phyloP scores from a whole-genome alignment of 306 rosid species.

The Cicer chorassanicum region DNA sequence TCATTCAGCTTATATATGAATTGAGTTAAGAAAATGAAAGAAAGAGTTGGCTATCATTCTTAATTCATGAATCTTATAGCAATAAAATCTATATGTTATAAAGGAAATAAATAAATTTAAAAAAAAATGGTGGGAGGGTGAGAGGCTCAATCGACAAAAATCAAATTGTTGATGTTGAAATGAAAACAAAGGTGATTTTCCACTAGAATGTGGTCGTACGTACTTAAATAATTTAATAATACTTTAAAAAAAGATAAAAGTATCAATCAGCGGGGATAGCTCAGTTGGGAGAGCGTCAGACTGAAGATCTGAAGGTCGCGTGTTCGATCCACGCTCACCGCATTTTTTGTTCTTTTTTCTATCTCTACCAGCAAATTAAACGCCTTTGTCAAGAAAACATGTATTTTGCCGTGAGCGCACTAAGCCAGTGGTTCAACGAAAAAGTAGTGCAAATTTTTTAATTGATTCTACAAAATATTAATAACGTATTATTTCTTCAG shows the following conservation, averaged over 20 bases:
- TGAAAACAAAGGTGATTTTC: not conserved
- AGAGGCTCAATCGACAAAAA: not conserved
- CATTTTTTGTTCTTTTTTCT: not conserved
- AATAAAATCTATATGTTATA: not conserved
- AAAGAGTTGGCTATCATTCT: not conserved
- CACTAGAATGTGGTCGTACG: not conserved
- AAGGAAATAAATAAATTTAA: not conserved
- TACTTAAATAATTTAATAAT: too few relatives aligned
- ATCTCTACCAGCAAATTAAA: too few relatives aligned
- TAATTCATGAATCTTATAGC: too few relatives aligned
- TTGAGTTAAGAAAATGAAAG: constrained; percentile 2
- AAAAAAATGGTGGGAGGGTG: not conserved
- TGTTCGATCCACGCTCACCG: constrained; percentile 56
- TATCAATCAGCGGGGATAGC: constrained; percentile 42
- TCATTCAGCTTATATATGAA: not conserved
- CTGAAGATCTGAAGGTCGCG: constrained; percentile 56
- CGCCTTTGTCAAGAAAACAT: not conserved
- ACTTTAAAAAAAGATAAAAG: rapidly evolving
- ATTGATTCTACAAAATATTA: too few relatives aligned
- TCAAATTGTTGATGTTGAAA: not conserved
- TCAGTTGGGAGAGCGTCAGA: constrained; percentile 58
- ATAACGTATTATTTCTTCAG: too few relatives aligned
- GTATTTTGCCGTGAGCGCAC: too few relatives aligned
- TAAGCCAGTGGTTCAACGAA: too few relatives aligned
- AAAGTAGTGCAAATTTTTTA: too few relatives aligned